These are phyloP conservation scores for Coleophoma cylindrospora DNA, from an alignment of 2,329 filamentous ascomycete species.

Conservation along the genomic window DNA sequence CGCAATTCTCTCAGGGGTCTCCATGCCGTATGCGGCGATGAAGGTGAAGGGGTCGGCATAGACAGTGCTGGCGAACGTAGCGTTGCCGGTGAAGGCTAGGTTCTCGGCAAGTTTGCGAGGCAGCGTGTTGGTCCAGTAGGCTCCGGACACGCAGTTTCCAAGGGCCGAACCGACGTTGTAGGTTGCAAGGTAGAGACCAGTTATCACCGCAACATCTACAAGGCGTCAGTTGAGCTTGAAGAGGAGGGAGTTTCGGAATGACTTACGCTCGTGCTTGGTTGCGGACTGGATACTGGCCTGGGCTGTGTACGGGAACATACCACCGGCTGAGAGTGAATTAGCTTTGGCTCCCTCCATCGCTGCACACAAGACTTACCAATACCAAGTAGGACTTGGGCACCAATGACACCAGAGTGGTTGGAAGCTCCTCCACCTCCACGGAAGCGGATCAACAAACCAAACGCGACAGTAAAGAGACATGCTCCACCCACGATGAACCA, in stretches of 20 bases:
- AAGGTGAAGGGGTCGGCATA: slow-evolving; percentile 32
- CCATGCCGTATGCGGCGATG: slow-evolving; percentile 32
- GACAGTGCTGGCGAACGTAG: slow-evolving; percentile 29
- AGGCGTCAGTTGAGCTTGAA: neutral
- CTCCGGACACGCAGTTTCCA: slow-evolving; percentile 53
- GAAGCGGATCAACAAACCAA: slow-evolving; percentile 58
- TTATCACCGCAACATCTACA: slow-evolving; percentile 50
- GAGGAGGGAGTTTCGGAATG: neutral
- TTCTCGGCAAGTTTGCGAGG: slow-evolving; percentile 41
- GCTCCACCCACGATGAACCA: slow-evolving; percentile 58
- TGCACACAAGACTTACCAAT: slow-evolving; percentile 24
- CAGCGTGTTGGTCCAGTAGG: slow-evolving; percentile 60
- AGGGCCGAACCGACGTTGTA: slow-evolving; percentile 58
- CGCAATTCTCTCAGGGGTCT: slow-evolving; percentile 29
- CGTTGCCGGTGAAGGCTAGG: slow-evolving; percentile 48
- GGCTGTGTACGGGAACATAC: slow-evolving; percentile 48
- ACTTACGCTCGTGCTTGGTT: slow-evolving; percentile 42
- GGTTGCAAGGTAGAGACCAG: slow-evolving; percentile 55
- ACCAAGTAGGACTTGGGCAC: slow-evolving; percentile 56
- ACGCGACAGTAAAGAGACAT: slow-evolving; percentile 57
- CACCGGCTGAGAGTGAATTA: slow-evolving; percentile 31
- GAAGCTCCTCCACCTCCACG: slow-evolving; percentile 43
- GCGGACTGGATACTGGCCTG: slow-evolving; percentile 46
- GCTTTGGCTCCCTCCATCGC: neutral
- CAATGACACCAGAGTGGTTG: slow-evolving; percentile 52